These are phyloP conservation scores for Psilocybe sp. DNA, from an alignment of 768 basidiomycete species.

Conservation along the genomic window DNA sequence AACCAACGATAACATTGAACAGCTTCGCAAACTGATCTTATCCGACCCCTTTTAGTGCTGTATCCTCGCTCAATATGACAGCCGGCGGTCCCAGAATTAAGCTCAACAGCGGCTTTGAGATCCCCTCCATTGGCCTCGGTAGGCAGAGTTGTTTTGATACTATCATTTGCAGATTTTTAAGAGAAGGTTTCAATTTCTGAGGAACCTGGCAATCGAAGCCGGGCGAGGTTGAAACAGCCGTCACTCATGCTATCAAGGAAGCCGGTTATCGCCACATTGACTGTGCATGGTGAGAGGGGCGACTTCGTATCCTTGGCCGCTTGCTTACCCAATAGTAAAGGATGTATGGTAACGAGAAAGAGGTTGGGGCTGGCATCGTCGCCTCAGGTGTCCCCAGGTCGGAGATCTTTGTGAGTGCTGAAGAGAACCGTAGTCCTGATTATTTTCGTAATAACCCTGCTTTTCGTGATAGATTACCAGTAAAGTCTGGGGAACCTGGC, in stretches of 20 bases:
- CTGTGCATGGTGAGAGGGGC: conserved; percentile 49
- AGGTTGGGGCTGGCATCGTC: conserved; percentile 79
- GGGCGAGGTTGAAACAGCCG: conserved; percentile 70
- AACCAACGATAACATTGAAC: no score
- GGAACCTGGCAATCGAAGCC: conserved; percentile 83
- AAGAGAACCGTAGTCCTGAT: not conserved
- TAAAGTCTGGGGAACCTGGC: conserved; percentile 68
- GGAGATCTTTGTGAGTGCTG: conserved; percentile 47
- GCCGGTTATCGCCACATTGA: conserved; percentile 77
- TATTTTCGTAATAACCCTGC: conserved; percentile 1
- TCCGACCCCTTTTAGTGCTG: not conserved
- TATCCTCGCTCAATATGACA: not conserved
- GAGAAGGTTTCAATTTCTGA: conserved; percentile 26
- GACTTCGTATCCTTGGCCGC: conserved; percentile 16
- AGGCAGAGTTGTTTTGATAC: conserved; percentile 17
- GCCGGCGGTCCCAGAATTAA: conserved; percentile 42
- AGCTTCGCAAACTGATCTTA: not conserved
- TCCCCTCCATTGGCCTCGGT: conserved; percentile 62
- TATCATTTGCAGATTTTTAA: not conserved
- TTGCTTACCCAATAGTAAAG: conserved; percentile 26
- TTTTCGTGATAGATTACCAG: conserved; percentile 54
- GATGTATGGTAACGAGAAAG: conserved; percentile 73
- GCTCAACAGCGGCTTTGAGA: conserved; percentile 58
- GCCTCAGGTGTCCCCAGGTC: conserved; percentile 73
- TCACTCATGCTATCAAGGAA: conserved; percentile 69